Evolutionary conservation across 2,329 filamentous ascomycete species (phyloP), one percentile per base, ranked within the genome.

Genomic region (Capronia epimyces): DNA sequence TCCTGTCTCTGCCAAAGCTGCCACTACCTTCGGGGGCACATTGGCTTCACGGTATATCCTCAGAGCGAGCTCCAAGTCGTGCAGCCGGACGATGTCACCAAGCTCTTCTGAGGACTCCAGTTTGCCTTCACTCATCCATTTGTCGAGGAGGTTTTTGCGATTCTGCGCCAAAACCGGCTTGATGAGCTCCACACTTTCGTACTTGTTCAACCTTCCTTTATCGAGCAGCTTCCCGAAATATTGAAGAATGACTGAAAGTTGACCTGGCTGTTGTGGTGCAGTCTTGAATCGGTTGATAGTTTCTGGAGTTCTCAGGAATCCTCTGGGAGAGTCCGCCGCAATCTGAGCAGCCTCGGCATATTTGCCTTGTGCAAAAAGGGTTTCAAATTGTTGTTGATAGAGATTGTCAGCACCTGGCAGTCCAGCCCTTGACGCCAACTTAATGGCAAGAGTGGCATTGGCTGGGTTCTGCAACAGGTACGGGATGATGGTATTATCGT

Each of bases 181-280:
- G 8, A 93, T 90, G 55, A 98, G 78, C 74, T 98, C 93, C 32
- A 98, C 75, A 41, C 90, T 95, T 72, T 98, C 93, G 60, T 95
- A 87, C 66, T 85, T 83, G 73, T 98, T 98, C 40, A 98, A 76
- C 22, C 81, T 81, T 52, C 93, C 91, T 79, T 98, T 96, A 68
- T 98, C 94, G 27, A 98, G 79, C 37, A 98, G 78, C 81, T 96
- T 89, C 56, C 93, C 93, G 62, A 98, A 98, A 72, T 98, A 98
- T 67, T 97, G 93, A 46, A 98, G 78, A 53, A 96, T 95, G 62
- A 89, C 84, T 1, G 93, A 95, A 73, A 98, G 88, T 67, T 94
- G 87, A 7, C 67, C 67, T 22, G 65, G 88, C 27, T 84, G 84
- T 55, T 84, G 80, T 12, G 89, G 88, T 13, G 94, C 77, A 49